phyloP scores from a whole-genome alignment of 2,329 filamentous ascomycete genomes.

The Chrysoporthe austroafricana region DNA sequence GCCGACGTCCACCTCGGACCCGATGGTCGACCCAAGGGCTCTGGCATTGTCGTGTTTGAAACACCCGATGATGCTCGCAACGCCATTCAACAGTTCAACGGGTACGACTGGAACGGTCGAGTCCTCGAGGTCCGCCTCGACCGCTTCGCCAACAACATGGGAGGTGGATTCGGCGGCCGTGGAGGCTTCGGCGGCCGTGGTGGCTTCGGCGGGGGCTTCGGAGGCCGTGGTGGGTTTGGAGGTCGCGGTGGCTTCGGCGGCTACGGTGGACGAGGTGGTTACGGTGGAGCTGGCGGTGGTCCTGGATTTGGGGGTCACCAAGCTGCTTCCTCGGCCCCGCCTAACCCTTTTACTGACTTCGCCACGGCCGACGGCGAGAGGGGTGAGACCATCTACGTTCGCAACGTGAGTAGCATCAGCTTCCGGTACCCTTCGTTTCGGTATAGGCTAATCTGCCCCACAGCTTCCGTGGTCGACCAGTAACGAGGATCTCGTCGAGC shows the following conservation, averaged over 20 bases:
- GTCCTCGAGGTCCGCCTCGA: conserved; percentile 94
- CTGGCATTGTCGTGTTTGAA: conserved; percentile 96
- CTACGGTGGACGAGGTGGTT: conserved; percentile 39
- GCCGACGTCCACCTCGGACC: conserved; percentile 93
- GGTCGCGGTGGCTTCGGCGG: conserved; percentile 48
- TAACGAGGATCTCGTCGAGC: conserved; percentile 94
- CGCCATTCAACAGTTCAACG: conserved; percentile 96
- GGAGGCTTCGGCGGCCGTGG: conserved; percentile 62
- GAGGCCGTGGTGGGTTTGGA: conserved; percentile 51
- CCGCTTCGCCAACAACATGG: conserved; percentile 73
- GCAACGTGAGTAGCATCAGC: conserved; percentile 72
- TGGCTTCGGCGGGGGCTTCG: conserved; percentile 61
- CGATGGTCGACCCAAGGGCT: conserved; percentile 93
- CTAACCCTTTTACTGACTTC: conserved; percentile 93
- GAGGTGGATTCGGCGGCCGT: conserved; percentile 58
- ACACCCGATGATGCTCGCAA: conserved; percentile 90
- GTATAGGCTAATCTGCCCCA: conserved; percentile 32
- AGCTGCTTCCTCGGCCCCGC: conserved; percentile 57
- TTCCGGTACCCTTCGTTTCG: not conserved
- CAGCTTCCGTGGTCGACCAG: conserved; percentile 98
- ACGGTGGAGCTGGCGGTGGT: conserved; percentile 44
- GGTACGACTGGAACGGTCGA: conserved; percentile 97
- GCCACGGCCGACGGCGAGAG: conserved; percentile 86
- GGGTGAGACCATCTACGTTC: conserved; percentile 86
- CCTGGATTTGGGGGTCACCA: conserved; percentile 55